phyloP scores from a whole-genome alignment of 192 early-diverging fungal genomes.

The Chytriomyces sp. region DNA sequence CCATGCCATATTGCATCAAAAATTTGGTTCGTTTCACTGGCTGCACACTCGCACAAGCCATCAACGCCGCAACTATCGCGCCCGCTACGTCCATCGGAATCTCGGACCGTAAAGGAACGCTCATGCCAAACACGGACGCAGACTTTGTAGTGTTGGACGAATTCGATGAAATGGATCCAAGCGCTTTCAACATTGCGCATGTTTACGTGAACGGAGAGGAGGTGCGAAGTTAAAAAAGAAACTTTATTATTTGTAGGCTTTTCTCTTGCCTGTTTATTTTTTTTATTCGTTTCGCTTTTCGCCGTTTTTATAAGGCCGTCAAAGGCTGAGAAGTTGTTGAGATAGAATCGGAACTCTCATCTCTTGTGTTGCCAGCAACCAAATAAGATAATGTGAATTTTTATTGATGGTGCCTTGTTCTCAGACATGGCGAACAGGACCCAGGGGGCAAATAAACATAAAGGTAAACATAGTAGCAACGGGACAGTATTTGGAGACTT shows the following conservation, averaged over 20 bases:
- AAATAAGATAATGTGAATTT: too few relatives aligned
- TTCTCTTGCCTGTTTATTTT: neutral
- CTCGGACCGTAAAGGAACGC: conserved; percentile 70
- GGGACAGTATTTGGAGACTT: too few relatives aligned
- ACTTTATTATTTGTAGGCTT: neutral
- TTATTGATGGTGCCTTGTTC: too few relatives aligned
- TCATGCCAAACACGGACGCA: conserved; percentile 75
- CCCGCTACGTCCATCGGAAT: conserved; percentile 79
- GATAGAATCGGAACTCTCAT: too few relatives aligned
- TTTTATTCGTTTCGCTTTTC: neutral
- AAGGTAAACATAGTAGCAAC: too few relatives aligned
- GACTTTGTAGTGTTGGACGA: conserved; percentile 75
- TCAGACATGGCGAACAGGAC: too few relatives aligned
- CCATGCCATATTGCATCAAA: conserved; percentile 73
- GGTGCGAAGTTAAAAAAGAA: conserved; percentile 1
- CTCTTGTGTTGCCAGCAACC: too few relatives aligned
- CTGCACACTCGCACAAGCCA: conserved; percentile 75
- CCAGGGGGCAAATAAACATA: too few relatives aligned
- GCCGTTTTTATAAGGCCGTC: too few relatives aligned
- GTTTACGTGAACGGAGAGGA: conserved; percentile 25
- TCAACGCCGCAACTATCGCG: conserved; percentile 80
- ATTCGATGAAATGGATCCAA: conserved; percentile 26
- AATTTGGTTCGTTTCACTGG: conserved; percentile 81
- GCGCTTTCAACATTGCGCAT: conserved; percentile 10
- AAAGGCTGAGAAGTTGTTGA: too few relatives aligned